Evolutionary conservation across 768 basidiomycete genomes (phyloP).

Genomic region (Holtermannia corniformis): DNA sequence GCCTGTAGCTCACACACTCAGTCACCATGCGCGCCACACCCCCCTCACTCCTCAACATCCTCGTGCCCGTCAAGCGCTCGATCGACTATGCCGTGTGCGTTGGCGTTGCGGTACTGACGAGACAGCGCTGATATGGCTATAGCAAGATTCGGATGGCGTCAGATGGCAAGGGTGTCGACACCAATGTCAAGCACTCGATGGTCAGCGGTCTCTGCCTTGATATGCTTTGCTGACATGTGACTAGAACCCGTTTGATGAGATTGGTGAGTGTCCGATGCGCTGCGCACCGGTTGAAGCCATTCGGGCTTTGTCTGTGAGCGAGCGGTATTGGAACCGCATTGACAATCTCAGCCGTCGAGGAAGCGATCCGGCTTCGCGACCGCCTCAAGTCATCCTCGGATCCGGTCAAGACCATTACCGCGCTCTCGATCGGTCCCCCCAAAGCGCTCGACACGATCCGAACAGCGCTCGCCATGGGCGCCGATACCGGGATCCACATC

Average conservation of each 20-base stretch:
- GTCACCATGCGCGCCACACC: slow-evolving; percentile 9
- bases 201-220: slow-evolving; percentile 45
- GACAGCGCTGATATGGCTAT: background rate
- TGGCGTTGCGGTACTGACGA: too few relatives aligned
- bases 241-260: slow-evolving; percentile 98
- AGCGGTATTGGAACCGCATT: slow-evolving; percentile 1
- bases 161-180: slow-evolving; percentile 88
- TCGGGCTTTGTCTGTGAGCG: background rate
- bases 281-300: background rate
- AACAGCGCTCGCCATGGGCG: slow-evolving; percentile 96
- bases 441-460: slow-evolving; percentile 84
- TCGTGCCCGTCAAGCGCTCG: slow-evolving; percentile 88
- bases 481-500: slow-evolving; percentile 84
- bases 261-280: slow-evolving; percentile 52
- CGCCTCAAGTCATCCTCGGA: slow-evolving; percentile 52
- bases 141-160: slow-evolving; percentile 92
- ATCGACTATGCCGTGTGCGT: slow-evolving; percentile 82
- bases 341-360: slow-evolving; percentile 68
- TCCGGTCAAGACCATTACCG: slow-evolving; percentile 73
- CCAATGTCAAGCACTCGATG: slow-evolving; percentile 98
- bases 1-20: too few relatives aligned
- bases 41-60: slow-evolving; percentile 63
- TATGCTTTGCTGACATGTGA: slow-evolving; percentile 1
- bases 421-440: slow-evolving; percentile 85
- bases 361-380: slow-evolving; percentile 90